Evolutionary conservation across 129 eudicot species (phyloP), one percentile per base, ranked within the genome.

Genomic region (Glebionis coronaria): DNA sequence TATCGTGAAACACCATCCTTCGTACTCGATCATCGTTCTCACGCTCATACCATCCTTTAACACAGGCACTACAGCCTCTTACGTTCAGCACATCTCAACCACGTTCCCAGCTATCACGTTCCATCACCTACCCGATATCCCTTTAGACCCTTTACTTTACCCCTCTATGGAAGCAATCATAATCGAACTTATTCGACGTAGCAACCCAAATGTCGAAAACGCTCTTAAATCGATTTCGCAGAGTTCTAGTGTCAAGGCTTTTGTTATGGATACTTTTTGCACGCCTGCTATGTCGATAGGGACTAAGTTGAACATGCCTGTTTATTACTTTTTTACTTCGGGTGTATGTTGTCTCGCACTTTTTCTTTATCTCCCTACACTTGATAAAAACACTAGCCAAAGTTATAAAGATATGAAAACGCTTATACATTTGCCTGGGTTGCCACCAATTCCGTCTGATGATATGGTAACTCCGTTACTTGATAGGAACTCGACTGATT

Each of bases 21-120:
- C 70, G 4, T 51, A 53, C 78, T 67, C 77, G 65, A 47, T 86
- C 78, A 72, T 54, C 16, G 68, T 86, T 31, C 61, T 86, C 74
- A 67, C 71, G 13, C 61, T 66, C 57, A 51, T 44, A 47, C 59
- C 73, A 3, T 79, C 83, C 11, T 73, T 66, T 82, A 57, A 75
- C 78, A 61, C 84, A 47, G 75, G 74, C 66, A 11, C 82, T 13
- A 64, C 78, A 56, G 75, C 83, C 12, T 5, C 85, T 45, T 83
- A 67, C 53, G 69, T 83, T 60, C 55, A 45, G 65, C 76, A 40
- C 62, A 64, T 83, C 73, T 65, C 81, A 40, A 15, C 85, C 68
- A 16, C 79, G 51, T 52, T 56, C 18, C 82, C 94, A 2, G 80
- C 94, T 71, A 79, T 87, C 76, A 60, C 74, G 6, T 86, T 80